A percentile compares a stretch with the other conserved stretches of the same genome.
phyloP scores from a whole-genome alignment of 176 grass and related monocot species.

The Carex cristatella region DNA sequence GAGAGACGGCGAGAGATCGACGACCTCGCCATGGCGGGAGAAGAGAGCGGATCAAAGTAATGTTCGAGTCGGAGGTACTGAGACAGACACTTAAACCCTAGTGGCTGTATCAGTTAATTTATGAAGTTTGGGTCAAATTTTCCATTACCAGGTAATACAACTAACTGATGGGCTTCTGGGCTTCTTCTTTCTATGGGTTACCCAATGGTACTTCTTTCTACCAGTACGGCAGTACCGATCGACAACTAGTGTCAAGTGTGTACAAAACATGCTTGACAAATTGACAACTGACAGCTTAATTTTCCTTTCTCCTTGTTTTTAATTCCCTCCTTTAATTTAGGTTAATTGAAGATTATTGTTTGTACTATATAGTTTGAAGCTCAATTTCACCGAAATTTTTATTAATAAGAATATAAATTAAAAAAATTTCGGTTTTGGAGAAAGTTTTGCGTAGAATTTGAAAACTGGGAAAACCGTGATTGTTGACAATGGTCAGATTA shows the following conservation, averaged over 20 bases:
- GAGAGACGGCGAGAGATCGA: conserved; percentile 24
- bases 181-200: too few relatives aligned
- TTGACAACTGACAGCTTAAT: neutral
- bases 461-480: too few relatives aligned
- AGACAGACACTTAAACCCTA: conserved; percentile 19
- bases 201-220: neutral
- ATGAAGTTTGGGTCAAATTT: neutral
- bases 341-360: neutral
- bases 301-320: neutral
- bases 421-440: too few relatives aligned
- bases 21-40: conserved; percentile 31
- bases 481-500: too few relatives aligned
- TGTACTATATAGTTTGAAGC: neutral
- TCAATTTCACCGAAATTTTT: neutral
- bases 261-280: too few relatives aligned
- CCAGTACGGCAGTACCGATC: neutral
- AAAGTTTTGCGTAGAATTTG: too few relatives aligned
- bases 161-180: neutral
- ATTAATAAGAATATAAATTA: too few relatives aligned
- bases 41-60: neutral
- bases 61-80: neutral
- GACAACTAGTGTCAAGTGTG: neutral
- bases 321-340: neutral
- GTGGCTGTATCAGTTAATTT: neutral
- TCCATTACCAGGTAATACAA: neutral